phyloP scores from a whole-genome alignment of 805 yeast genomes.

The Wickerhamiella bombiphila region DNA sequence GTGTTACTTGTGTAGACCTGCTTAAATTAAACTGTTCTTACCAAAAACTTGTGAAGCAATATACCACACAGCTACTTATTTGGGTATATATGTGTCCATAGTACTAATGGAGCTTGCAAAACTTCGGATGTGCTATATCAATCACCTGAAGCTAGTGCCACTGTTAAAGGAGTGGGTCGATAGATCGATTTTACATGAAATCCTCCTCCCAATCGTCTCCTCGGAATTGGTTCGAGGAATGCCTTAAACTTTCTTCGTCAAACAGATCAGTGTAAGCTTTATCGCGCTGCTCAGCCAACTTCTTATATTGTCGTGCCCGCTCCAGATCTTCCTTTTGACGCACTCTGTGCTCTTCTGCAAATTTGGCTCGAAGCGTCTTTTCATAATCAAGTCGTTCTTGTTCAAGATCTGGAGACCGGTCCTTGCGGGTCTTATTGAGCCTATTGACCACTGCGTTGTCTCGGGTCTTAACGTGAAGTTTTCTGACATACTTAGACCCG shows the following conservation, averaged over 20 bases:
- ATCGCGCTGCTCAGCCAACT: conserved; percentile 25
- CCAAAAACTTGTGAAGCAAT: too few relatives aligned
- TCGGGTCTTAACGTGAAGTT: conserved; percentile 38
- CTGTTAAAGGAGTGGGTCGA: too few relatives aligned
- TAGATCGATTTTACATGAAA: conserved; percentile 28
- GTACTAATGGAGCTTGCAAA: too few relatives aligned
- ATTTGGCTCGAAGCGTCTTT: conserved; percentile 22
- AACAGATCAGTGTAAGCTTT: conserved; percentile 36
- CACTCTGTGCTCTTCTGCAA: conserved; percentile 25
- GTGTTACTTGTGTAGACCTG: too few relatives aligned
- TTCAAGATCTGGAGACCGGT: conserved; percentile 35
- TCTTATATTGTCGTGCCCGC: conserved; percentile 17
- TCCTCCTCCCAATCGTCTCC: conserved; percentile 45
- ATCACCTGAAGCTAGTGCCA: too few relatives aligned
- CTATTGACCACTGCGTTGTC: conserved; percentile 48
- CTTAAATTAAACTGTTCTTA: too few relatives aligned
- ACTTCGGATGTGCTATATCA: too few relatives aligned
- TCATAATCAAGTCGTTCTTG: conserved; percentile 29
- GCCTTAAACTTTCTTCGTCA: conserved; percentile 31
- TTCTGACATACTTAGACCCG: conserved; percentile 32
- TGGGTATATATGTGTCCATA: too few relatives aligned
- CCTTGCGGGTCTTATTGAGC: conserved; percentile 49
- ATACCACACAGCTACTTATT: too few relatives aligned
- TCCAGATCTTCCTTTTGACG: conserved; percentile 29
- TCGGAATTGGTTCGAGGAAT: conserved; percentile 33